Conservation (phyloP, 257 asterid genomes). For the Gentiana straminea region DNA sequence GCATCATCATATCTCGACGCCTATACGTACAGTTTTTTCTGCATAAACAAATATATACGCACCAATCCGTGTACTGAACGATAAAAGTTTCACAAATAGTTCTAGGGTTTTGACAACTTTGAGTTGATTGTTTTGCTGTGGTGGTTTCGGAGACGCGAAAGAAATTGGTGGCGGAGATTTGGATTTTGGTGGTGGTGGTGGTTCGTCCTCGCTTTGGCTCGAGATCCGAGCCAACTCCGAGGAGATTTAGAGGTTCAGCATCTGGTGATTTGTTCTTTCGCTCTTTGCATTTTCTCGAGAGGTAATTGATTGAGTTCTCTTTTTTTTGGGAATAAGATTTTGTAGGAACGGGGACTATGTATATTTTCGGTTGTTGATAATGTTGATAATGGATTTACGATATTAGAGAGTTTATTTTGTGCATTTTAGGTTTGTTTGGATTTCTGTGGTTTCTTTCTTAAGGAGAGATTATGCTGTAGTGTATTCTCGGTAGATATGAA, state of each 20-base stretch:
- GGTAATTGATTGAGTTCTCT: slow-evolving; percentile 8
- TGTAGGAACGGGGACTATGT: neutral
- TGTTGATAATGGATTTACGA: neutral
- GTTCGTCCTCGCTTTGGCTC: slow-evolving; percentile 70
- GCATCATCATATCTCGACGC: slow-evolving; percentile 11
- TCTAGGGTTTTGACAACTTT: slow-evolving; percentile 1
- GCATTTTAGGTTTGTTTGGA: neutral
- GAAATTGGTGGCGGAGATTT: slow-evolving; percentile 24
- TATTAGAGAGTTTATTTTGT: neutral
- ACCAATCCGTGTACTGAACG: neutral
- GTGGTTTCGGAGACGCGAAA: neutral
- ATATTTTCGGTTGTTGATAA: neutral
- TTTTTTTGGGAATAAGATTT: neutral
- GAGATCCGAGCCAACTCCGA: slow-evolving; percentile 85
- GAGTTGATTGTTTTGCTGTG: slow-evolving; percentile 23
- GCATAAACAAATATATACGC: slow-evolving; percentile 4
- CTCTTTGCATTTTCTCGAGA: slow-evolving; percentile 18
- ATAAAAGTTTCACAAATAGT: slow-evolving; percentile 11
- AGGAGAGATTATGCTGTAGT: no score
- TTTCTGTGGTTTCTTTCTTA: slow-evolving; percentile 3
- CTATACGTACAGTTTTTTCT: slow-evolving; percentile 2
- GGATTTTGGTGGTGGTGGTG: slow-evolving; percentile 15
- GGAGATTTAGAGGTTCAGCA: slow-evolving; percentile 20
- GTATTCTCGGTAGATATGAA: no score
- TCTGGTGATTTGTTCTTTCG: slow-evolving; percentile 2